phyloP scores from a whole-genome alignment of 352 stramenopile species.

The Pelagophyceae sp. region DNA sequence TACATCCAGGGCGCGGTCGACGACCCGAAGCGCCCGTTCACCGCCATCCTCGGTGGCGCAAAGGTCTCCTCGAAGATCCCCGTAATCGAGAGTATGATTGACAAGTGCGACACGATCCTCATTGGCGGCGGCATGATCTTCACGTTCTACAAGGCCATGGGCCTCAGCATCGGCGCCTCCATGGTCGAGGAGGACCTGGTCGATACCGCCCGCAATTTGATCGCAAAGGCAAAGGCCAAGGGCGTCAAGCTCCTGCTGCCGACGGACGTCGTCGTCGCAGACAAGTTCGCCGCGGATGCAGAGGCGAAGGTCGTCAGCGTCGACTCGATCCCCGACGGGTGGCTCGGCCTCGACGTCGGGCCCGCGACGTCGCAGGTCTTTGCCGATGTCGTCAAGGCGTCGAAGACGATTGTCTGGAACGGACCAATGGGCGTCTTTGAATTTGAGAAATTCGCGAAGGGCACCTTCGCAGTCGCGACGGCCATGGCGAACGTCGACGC shows the following conservation, averaged over 20 bases:
- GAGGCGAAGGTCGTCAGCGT: constrained; percentile 71
- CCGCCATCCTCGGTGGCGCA: constrained; percentile 95
- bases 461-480: constrained; percentile 81
- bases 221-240: constrained; percentile 94
- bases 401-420: constrained; percentile 81
- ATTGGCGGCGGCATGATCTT: constrained; percentile 99
- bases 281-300: constrained; percentile 91
- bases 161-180: constrained; percentile 86
- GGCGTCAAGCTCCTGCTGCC: constrained; percentile 94
- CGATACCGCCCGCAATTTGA: constrained; percentile 69
- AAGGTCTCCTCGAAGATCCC: constrained; percentile 99
- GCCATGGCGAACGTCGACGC: constrained; percentile 74
- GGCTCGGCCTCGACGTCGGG: constrained; percentile 97
- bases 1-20: constrained; percentile 99
- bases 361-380: constrained; percentile 78
- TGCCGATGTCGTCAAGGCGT: constrained; percentile 50
- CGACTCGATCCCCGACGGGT: constrained; percentile 85
- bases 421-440: constrained; percentile 95
- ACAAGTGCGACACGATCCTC: constrained; percentile 97
- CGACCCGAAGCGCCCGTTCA: constrained; percentile 85
- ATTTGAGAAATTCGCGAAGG: constrained; percentile 85
- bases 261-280: constrained; percentile 91
- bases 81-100: constrained; percentile 97
- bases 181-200: constrained; percentile 80
- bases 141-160: constrained; percentile 98